Percentiles rank a stretch among this genome's conserved stretches.
Conservation (phyloP, 1,284 basidiomycete species). For the Apiotrichum montevideense region DNA sequence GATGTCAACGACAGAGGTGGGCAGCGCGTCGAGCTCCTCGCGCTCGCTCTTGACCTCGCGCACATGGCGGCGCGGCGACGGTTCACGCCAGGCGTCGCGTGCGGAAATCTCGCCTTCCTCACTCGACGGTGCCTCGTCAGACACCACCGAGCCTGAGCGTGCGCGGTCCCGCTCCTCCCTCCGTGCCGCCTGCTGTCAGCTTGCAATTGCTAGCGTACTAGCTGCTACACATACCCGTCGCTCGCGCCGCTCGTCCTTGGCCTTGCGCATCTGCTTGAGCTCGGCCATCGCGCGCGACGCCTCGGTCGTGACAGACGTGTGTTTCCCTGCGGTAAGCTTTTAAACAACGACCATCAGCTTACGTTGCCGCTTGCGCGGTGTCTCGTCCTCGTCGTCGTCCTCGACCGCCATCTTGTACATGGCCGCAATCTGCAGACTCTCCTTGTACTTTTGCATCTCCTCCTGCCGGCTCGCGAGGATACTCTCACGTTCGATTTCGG, state of each 20-base stretch:
- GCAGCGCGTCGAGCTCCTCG: constrained; percentile 59
- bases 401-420: constrained; percentile 57
- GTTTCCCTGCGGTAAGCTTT: constrained; percentile 54
- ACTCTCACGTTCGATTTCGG: constrained; percentile 81
- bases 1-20: constrained; percentile 58
- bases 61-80: constrained; percentile 11
- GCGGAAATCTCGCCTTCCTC: constrained; percentile 65
- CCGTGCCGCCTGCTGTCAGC: constrained; percentile 20
- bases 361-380: constrained; percentile 48
- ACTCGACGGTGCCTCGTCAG: constrained; percentile 27
- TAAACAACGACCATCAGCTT: constrained; percentile 29
- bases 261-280: constrained; percentile 71
- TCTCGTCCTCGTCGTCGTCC: constrained; percentile 28
- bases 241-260: constrained; percentile 45
- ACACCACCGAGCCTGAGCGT: constrained; percentile 24
- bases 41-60: constrained; percentile 57
- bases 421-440: constrained; percentile 66
- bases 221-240: constrained; percentile 20
- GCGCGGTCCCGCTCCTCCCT: constrained; percentile 55
- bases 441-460: constrained; percentile 68
- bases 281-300: constrained; percentile 74
- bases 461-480: constrained; percentile 73
- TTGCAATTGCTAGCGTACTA: neutral
- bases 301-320: constrained; percentile 73
- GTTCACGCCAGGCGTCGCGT: constrained; percentile 55